phyloP scores from a whole-genome alignment of 1,284 basidiomycete genomes.

The Takashimella tepidaria region DNA sequence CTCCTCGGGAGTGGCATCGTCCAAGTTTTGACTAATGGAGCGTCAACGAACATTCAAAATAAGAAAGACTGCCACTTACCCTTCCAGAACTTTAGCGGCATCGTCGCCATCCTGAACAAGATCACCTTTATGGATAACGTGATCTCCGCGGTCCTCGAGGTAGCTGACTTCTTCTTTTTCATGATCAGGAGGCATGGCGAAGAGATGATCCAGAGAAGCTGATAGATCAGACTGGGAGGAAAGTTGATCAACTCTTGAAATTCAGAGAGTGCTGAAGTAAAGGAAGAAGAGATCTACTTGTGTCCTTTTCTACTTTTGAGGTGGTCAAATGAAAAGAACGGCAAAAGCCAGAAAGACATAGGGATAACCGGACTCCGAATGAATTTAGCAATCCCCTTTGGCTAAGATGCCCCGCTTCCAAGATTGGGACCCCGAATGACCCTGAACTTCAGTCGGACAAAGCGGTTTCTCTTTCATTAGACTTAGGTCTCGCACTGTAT shows the following conservation, averaged over 20 bases:
- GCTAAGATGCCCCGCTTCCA: not conserved
- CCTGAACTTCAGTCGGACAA: not conserved
- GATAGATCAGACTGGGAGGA: too few species aligned
- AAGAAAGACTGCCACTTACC: not conserved
- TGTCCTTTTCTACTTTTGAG: not conserved
- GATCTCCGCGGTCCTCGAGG: not conserved
- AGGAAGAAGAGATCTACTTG: not conserved
- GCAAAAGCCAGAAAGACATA: not conserved
- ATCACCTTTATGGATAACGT: not conserved
- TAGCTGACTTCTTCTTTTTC: not conserved
- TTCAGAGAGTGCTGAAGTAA: not conserved
- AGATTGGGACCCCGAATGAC: not conserved
- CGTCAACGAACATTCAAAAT: not conserved
- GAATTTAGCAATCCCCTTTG: not conserved
- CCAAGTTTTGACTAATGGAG: not conserved
- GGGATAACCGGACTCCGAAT: not conserved
- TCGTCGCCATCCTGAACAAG: not conserved
- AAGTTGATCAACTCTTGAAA: too few species aligned
- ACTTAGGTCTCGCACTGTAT: too few species aligned
- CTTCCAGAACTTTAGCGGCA: not conserved
- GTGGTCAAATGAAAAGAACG: not conserved
- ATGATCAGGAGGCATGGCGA: not conserved
- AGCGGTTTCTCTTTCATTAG: not conserved
- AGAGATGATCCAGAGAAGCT: too few species aligned
- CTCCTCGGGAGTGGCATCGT: not conserved